Evolutionary conservation across 2,329 filamentous ascomycete species (phyloP).

Genomic region (Apiospora aurea): DNA sequence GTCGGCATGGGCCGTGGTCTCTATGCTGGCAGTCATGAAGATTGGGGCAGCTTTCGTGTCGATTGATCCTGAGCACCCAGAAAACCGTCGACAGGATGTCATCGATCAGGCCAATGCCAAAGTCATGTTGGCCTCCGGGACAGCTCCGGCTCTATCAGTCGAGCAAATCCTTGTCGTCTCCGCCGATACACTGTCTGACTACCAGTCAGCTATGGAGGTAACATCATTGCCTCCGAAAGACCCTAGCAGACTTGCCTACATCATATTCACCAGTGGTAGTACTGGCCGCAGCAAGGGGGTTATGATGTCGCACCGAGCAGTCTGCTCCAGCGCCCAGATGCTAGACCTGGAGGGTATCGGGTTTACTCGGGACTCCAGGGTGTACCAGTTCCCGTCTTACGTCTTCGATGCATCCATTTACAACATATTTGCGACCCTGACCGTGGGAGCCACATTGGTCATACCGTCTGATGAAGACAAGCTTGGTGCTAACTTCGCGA

Average conservation of each 20-base stretch:
- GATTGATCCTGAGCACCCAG: constrained; percentile 23
- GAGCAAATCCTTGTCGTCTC: neutral
- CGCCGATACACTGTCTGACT: neutral
- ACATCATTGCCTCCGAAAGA: neutral
- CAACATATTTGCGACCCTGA: constrained; percentile 21
- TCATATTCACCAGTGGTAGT: constrained; percentile 29
- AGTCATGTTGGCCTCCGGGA: constrained; percentile 5
- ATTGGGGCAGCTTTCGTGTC: constrained; percentile 43
- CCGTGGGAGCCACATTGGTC: constrained; percentile 24
- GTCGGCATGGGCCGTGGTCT: constrained; percentile 42
- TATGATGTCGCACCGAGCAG: constrained; percentile 26
- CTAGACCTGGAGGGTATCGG: constrained; percentile 9
- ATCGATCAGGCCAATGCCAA: constrained; percentile 22
- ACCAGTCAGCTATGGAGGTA: neutral
- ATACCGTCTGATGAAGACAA: constrained; percentile 23
- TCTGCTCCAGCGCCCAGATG: constrained; percentile 24
- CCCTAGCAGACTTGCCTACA: constrained; percentile 11
- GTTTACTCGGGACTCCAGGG: constrained; percentile 58
- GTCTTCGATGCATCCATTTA: constrained; percentile 27
- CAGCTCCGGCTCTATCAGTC: neutral
- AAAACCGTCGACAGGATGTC: constrained; percentile 13
- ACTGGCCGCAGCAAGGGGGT: constrained; percentile 29
- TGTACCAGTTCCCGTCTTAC: constrained; percentile 26
- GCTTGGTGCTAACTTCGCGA: constrained; percentile 10
- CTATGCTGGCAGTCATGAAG: constrained; percentile 45